Conservation (phyloP, 2,329 filamentous ascomycete genomes). For the Nemania sp. region DNA sequence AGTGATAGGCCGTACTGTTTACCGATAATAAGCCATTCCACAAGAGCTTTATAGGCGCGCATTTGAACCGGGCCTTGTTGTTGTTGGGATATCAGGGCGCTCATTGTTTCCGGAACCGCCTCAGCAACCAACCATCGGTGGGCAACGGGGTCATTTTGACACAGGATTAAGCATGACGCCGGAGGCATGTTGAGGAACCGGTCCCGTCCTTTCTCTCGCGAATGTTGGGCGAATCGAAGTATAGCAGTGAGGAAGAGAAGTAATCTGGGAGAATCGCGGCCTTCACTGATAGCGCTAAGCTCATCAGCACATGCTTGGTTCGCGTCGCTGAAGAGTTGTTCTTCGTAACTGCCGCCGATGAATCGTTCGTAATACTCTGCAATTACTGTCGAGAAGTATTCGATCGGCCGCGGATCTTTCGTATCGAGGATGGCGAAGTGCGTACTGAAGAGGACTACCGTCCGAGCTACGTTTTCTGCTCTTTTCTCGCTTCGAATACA, state of each 20-base stretch:
- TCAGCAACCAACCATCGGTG: neutral
- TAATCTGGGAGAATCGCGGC: neutral
- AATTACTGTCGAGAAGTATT: constrained; percentile 1
- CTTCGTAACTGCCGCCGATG: constrained; percentile 6
- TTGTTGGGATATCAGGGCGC: neutral
- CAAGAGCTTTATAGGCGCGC: neutral
- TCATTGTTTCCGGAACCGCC: neutral
- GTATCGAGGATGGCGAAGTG: neutral
- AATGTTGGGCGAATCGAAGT: neutral
- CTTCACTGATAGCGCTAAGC: neutral
- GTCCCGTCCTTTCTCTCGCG: neutral
- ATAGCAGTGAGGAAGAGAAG: neutral
- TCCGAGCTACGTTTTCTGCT: neutral
- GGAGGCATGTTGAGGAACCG: constrained; percentile 1
- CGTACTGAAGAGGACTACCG: neutral
- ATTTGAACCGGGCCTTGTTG: neutral
- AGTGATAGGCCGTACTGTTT: constrained; percentile 1
- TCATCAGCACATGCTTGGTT: neutral
- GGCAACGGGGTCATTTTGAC: neutral
- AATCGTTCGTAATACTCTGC: constrained; percentile 1
- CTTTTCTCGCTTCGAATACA: neutral
- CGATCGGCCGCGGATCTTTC: neutral
- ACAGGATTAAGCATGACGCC: neutral
- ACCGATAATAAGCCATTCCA: constrained; percentile 3
- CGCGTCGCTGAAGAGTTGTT: neutral